Evolutionary conservation across 345 rosid species (phyloP), one percentile per base, ranked within the genome.

Genomic region (Leavenworthia alabamica): DNA sequence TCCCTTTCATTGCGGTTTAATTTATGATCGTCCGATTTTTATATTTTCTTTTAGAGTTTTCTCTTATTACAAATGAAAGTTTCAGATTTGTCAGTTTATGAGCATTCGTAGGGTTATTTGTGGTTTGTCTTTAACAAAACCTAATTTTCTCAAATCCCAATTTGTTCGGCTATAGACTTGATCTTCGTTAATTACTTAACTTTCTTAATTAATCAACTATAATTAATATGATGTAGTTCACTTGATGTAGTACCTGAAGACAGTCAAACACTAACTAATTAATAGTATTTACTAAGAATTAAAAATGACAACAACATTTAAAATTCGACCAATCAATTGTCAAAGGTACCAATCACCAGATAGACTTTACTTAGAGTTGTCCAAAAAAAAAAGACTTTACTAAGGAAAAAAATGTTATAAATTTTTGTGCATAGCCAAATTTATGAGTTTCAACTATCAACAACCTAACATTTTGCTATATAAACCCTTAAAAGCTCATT

Each of bases 381-480:
- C n/a, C n/a, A n/a, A n/a, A n/a, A n/a, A n/a, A n/a, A n/a, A n/a
- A n/a, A 44, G 67, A 17, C 41, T 60, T 60, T 60, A 60, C 24
- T 60, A 44, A 52, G 26, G n/a, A 50, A 29, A 11, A 35, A 61
- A 5, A 52, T 42, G 40, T 42, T 60, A 32, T 60, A 24, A 68
- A 51, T 60, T 43, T 54, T 20, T 20, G 27, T 37, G 45, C 44
- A 54, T 31, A 55, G 51, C 43, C 3, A 62, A 54, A 70, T 77
- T 80, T 29, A 79, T 74, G 68, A 72, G 66, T 42, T 75, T 68
- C 83, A 83, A 73, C 92, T 27, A 76, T 70, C 64, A 65, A 62
- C 83, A n/a, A 71, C 75, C 64, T 55, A 31, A 13, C 39, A 43
- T 4, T 60, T 47, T 28, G 59, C 56, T 75, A 57, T 83, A 85